Percentiles rank a stretch among this genome's conserved stretches.
These are phyloP conservation scores for Cercophora sp. DNA, from an alignment of 495 filamentous ascomycete genomes.

Conservation along the genomic window DNA sequence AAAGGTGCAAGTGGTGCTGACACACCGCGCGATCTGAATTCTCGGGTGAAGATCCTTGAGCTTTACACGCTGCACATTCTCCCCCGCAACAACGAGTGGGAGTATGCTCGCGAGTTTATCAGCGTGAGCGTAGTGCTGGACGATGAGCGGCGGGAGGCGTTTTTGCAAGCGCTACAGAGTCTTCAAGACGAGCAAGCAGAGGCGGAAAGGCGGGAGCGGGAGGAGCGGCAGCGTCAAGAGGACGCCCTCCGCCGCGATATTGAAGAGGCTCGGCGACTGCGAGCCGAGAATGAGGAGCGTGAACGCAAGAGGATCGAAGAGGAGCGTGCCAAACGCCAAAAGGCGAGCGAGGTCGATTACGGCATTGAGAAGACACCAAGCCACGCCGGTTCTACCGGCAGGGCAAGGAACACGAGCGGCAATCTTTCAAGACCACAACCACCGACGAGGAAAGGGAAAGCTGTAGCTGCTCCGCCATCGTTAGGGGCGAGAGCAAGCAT, in stretches of 20 bases:
- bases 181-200: slow-evolving; percentile 69
- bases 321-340: slow-evolving; percentile 35
- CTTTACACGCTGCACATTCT: slow-evolving; percentile 92
- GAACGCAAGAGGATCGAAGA: slow-evolving; percentile 45
- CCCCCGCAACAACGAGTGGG: slow-evolving; percentile 87
- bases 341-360: slow-evolving; percentile 38
- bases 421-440: slow-evolving; percentile 4
- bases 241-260: slow-evolving; percentile 57
- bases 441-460: slow-evolving; percentile 30
- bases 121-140: slow-evolving; percentile 77
- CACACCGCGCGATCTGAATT: slow-evolving; percentile 71
- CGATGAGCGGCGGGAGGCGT: slow-evolving; percentile 84
- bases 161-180: slow-evolving; percentile 70
- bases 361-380: slow-evolving; percentile 47
- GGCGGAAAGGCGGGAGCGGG: slow-evolving; percentile 56
- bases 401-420: slow-evolving; percentile 20
- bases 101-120: slow-evolving; percentile 89
- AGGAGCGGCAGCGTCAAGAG: slow-evolving; percentile 58
- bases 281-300: slow-evolving; percentile 51
- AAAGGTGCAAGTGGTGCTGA: slow-evolving; percentile 52
- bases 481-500: slow-evolving; percentile 48
- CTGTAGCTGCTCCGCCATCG: slow-evolving; percentile 29
- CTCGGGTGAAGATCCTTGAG: slow-evolving; percentile 84
- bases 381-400: slow-evolving; percentile 27
- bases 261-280: slow-evolving; percentile 51